Conservation (phyloP, 73 alveolate species). For the Stentor coeruleus region DNA sequence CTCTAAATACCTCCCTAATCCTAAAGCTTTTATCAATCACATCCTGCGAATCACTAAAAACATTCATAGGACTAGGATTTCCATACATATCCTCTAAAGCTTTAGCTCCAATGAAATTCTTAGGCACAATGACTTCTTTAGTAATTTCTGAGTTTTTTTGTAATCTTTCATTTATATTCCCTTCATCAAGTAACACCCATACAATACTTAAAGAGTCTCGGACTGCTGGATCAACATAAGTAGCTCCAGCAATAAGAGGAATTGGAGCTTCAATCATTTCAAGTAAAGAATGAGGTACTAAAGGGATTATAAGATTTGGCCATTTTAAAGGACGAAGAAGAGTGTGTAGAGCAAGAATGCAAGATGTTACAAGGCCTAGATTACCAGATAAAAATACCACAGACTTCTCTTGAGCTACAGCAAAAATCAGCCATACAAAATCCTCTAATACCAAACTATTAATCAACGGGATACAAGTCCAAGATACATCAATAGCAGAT, state of each 20-base stretch:
- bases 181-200: slow-evolving; percentile 19
- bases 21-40: too few relatives aligned
- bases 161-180: not conserved
- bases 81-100: too few relatives aligned
- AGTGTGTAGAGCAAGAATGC: slow-evolving; percentile 45
- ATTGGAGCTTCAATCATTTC: slow-evolving; percentile 73
- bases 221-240: not conserved
- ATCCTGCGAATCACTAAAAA: too few relatives aligned
- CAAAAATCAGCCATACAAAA: slow-evolving; percentile 39
- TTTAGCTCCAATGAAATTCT: too few relatives aligned
- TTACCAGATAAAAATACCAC: slow-evolving; percentile 51
- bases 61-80: too few relatives aligned
- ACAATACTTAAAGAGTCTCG: not conserved
- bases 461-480: slow-evolving; percentile 49
- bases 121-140: slow-evolving; percentile 4
- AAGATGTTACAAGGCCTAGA: slow-evolving; percentile 39
- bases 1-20: too few relatives aligned
- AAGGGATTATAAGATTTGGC: slow-evolving; percentile 55
- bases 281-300: slow-evolving; percentile 49
- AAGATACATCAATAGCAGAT: slow-evolving; percentile 20
- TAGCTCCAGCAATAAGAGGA: slow-evolving; percentile 52
- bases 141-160: not conserved
- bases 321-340: slow-evolving; percentile 58
- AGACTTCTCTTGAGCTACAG: slow-evolving; percentile 57
- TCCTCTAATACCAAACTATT: slow-evolving; percentile 33